Evolutionary conservation across 345 rosid species (phyloP).

Genomic region (Gossypium turneri): DNA sequence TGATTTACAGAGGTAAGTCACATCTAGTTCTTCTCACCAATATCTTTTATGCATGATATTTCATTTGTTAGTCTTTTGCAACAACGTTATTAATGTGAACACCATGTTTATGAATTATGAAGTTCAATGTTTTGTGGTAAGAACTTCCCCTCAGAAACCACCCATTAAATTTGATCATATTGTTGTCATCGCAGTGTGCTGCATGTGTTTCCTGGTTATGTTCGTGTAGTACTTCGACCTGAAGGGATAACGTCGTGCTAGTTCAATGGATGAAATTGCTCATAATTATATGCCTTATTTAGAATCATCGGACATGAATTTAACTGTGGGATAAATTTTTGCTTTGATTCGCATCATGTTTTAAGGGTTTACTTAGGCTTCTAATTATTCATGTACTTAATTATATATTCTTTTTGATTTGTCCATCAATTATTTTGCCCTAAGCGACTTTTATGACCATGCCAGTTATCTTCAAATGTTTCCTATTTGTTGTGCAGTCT

Average conservation of each 20-base stretch:
- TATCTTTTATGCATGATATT: not conserved
- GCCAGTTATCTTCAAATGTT: conserved; percentile 5
- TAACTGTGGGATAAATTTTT: no score
- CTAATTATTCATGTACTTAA: not conserved
- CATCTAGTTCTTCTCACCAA: conserved; percentile 3
- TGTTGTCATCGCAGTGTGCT: not conserved
- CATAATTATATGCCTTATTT: not conserved
- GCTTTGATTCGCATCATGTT: no score
- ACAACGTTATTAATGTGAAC: not conserved
- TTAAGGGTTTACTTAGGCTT: not conserved
- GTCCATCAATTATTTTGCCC: not conserved
- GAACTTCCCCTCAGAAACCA: not conserved
- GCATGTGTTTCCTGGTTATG: not conserved
- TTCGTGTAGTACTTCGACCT: not conserved
- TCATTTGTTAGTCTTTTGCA: not conserved
- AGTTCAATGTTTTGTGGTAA: conserved; percentile 7
- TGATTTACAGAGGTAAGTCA: conserved; percentile 50
- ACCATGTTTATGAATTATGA: not conserved
- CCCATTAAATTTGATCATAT: not conserved
- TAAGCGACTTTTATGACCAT: not conserved
- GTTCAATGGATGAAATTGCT: not conserved
- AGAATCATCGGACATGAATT: no score
- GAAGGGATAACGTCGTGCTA: not conserved
- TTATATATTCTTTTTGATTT: not conserved
- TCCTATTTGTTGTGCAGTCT: conserved; percentile 44